phyloP scores from a whole-genome alignment of 768 basidiomycete species.

The Agrocybe chaxingu region DNA sequence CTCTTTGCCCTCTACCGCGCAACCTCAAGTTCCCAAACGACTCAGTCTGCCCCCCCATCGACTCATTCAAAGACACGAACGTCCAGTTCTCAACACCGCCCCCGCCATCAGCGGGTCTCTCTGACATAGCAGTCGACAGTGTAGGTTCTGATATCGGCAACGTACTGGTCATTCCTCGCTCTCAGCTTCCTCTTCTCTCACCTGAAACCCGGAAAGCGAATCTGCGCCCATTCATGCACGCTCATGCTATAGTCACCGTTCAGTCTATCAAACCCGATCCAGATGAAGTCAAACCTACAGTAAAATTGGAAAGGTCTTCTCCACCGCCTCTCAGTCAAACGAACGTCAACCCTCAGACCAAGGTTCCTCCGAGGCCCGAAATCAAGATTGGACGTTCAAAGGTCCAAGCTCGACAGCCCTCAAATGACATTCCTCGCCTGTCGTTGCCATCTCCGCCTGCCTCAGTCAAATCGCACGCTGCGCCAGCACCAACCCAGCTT shows the following conservation, averaged over 20 bases:
- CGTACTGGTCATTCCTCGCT: conserved; percentile 17
- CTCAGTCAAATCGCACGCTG: background rate
- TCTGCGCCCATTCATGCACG: conserved; percentile 21
- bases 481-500: background rate
- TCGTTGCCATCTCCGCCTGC: conserved; percentile 4
- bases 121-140: conserved; percentile 17
- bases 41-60: background rate
- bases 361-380: background rate
- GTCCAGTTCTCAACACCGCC: background rate
- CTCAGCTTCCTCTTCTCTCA: conserved; percentile 15
- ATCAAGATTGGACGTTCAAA: background rate
- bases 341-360: background rate
- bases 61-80: background rate
- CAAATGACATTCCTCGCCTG: conserved; percentile 3
- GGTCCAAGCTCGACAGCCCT: background rate
- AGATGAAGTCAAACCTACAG: background rate
- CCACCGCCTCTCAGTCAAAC: background rate
- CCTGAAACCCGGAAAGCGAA: conserved; percentile 27
- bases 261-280: conserved; percentile 2
- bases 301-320: background rate
- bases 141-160: conserved; percentile 25
- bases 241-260: conserved; percentile 3
- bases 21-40: too few relatives aligned
- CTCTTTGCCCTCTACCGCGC: too few relatives aligned
- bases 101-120: background rate